Percentiles rank a stretch among this genome's conserved stretches.
Conservation (phyloP, 2,329 filamentous ascomycete species). For the Diaporthe citri region DNA sequence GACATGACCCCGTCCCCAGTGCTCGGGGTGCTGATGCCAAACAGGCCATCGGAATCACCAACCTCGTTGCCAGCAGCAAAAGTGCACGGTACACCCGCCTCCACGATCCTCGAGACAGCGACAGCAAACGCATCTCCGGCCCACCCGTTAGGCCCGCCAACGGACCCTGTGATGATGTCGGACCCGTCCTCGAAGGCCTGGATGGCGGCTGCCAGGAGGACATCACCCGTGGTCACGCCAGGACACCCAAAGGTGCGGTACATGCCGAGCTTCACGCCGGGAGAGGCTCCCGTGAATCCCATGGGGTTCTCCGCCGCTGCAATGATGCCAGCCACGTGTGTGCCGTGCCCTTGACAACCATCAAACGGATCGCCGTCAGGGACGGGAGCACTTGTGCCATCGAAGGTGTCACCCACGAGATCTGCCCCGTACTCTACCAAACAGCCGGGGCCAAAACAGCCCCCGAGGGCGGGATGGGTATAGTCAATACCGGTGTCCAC, state of each 20-base stretch:
- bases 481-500: constrained; percentile 61
- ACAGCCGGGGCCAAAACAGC: constrained; percentile 63
- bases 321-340: constrained; percentile 61
- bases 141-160: constrained; percentile 47
- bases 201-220: constrained; percentile 56
- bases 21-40: constrained; percentile 44
- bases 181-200: constrained; percentile 57
- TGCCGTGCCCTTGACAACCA: constrained; percentile 57
- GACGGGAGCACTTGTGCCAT: constrained; percentile 42
- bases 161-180: constrained; percentile 50
- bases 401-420: constrained; percentile 56
- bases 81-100: constrained; percentile 47
- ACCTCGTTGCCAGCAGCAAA: constrained; percentile 47
- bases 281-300: constrained; percentile 56
- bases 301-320: constrained; percentile 55
- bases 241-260: constrained; percentile 56
- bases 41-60: constrained; percentile 44
- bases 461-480: constrained; percentile 63
- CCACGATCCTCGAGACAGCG: constrained; percentile 48
- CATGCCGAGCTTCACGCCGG: constrained; percentile 55
- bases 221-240: constrained; percentile 49
- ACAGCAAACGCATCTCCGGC: constrained; percentile 45
- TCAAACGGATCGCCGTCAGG: constrained; percentile 57
- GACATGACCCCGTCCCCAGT: constrained; percentile 44
- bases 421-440: constrained; percentile 62